phyloP scores from a whole-genome alignment of 2,329 filamentous ascomycete species.

The Nakataea oryzae region DNA sequence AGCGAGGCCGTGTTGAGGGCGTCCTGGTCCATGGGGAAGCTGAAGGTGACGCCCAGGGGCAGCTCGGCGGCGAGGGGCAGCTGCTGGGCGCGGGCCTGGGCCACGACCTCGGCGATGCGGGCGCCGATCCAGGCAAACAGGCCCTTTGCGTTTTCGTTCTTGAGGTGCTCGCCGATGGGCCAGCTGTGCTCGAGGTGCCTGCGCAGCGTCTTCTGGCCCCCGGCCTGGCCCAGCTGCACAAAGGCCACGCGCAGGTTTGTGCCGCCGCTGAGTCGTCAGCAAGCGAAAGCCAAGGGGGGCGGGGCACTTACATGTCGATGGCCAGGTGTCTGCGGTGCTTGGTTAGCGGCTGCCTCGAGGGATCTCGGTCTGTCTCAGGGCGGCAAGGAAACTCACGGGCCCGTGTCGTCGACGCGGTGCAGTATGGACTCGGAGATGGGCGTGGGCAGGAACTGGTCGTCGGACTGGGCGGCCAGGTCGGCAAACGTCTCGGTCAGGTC shows the following conservation, averaged over 20 bases:
- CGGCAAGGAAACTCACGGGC: conserved; percentile 31
- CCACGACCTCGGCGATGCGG: conserved; percentile 65
- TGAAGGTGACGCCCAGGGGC: conserved; percentile 60
- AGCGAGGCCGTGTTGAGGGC: conserved; percentile 52
- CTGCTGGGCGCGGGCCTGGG: conserved; percentile 37
- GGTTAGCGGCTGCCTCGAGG: too few species aligned
- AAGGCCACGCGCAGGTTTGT: conserved; percentile 61
- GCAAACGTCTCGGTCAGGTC: conserved; percentile 36
- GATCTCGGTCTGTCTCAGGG: not conserved
- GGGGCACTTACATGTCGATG: conserved; percentile 52
- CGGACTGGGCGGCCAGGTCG: conserved; percentile 38
- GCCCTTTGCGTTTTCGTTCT: conserved; percentile 62
- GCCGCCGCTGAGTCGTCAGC: conserved; percentile 54
- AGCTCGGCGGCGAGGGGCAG: conserved; percentile 28
- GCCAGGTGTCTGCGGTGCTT: conserved; percentile 39
- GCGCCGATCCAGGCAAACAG: conserved; percentile 75
- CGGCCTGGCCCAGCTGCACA: conserved; percentile 40
- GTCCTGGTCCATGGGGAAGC: conserved; percentile 58
- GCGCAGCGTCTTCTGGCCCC: conserved; percentile 24
- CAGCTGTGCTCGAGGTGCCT: conserved; percentile 59
- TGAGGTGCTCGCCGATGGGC: conserved; percentile 64
- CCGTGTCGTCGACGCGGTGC: conserved; percentile 29
- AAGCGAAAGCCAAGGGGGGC: too few species aligned
- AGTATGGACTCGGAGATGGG: conserved; percentile 51
- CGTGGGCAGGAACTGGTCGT: conserved; percentile 48